Base-by-base conservation (phyloP, 176 grass and related monocot genomes). In the Ensete ventricosum region DNA sequence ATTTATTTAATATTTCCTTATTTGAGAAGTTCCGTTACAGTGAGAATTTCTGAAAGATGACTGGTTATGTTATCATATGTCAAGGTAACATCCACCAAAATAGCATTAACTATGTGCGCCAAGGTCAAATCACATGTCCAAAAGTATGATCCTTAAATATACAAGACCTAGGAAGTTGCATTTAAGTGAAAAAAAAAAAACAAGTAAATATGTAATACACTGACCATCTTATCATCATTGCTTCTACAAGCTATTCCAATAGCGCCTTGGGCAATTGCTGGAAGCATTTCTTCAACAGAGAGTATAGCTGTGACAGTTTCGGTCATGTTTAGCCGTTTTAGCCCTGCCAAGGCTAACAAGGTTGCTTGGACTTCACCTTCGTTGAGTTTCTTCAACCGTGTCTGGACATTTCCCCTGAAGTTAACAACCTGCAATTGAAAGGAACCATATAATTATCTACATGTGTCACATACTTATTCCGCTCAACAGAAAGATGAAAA, bases 331-430 rank as follows among this genome's bases (percentile, higher is more conserved):
- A 99, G 72, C 67, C 96, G 83, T 77, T 94, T 99, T 55, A 99
- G 82, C 82, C 96, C 96, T 75, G 96, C 96, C 69, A 99, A 79
- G 25, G 96, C 96, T 64, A 99, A 78, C 81, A 99, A 79, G 14
- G 96, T 99, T 53, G 91, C 96, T 26, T 91, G 81, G 24, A 99
- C 96, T 74, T 89, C 84, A 55, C 86, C 88, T 87, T 88, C 91
- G 53, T 82, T 81, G 10, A 99, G 88, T 81, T 99, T 99, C 73
- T 82, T 94, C 67, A 99, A 67, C 43, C 96, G 79, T 78, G 96
- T 99, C 70, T 99, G 95, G 64, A 99, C 95, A 84, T 99, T 99
- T 82, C 95, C 95, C 86, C 95, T 91, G 81, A 99, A 91, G 73
- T 95, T 99, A 78, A 94, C 91, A 73, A 99, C 96, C 96, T 99